Conservation (phyloP, 306 rosid species). For the Nissolia schottii region DNA sequence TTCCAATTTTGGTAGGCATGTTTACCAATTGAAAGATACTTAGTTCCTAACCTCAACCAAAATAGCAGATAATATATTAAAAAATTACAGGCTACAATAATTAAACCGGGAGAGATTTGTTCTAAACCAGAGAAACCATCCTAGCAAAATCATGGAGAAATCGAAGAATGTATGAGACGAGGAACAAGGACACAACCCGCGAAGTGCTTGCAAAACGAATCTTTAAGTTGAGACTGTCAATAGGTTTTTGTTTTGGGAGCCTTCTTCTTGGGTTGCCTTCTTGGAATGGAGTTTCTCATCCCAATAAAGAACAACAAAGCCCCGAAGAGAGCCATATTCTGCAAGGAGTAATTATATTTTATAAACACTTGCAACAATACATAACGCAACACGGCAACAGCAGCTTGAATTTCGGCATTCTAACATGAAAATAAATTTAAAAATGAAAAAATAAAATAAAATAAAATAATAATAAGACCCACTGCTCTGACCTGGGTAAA, state of each 20-base stretch:
- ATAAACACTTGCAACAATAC: conserved; percentile 18
- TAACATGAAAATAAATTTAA: not conserved
- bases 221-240: conserved; percentile 17
- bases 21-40: conserved; percentile 23
- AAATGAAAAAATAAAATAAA: not conserved
- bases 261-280: conserved; percentile 57
- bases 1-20: not conserved
- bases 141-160: conserved; percentile 13
- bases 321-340: conserved; percentile 63
- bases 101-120: conserved; percentile 7
- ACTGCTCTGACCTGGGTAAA: conserved; percentile 44
- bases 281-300: conserved; percentile 59
- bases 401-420: not conserved
- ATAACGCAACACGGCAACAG: not conserved
- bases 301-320: conserved; percentile 64
- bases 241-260: conserved; percentile 48
- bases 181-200: conserved; percentile 9
- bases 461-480: not conserved
- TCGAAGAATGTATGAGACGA: conserved; percentile 12
- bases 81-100: conserved; percentile 1
- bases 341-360: conserved; percentile 26
- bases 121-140: conserved; percentile 13
- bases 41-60: conserved; percentile 23
- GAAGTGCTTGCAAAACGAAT: conserved; percentile 12
- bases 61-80: not conserved